Base-by-base conservation (phyloP, 2,329 filamentous ascomycete species). In the Cordyceps farinosa region DNA sequence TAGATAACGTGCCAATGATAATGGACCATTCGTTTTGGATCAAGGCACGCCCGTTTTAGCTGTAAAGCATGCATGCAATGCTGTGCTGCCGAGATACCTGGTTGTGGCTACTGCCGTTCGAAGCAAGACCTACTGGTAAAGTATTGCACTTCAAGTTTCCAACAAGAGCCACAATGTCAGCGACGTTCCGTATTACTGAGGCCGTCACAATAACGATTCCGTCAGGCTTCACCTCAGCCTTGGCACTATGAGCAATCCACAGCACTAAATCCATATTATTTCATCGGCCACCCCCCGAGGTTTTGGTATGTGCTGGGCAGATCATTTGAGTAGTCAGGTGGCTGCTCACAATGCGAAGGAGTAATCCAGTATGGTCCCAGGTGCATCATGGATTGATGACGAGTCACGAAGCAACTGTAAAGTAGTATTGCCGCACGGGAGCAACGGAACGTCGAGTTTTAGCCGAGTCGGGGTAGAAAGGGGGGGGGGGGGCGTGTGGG, bases 381-480 rank as follows among this genome's bases (percentile, higher is more conserved):
- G 53, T 13, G 40, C 7, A 50, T 13, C 27, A 32, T 32, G 40
- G 53, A 11, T 34, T 47, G 42, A 42, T 60, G 57, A 60, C 57
- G 57, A 60, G 57, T 60, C 57, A 60, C 47, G 55, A 48, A 32
- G 52, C 51, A 17, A 32, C 29, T 51, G 22, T 22, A 22, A 48
- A 48, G 45, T 53, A 38, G 32, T 22, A 27, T 32, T 11, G 51
- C 56, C 15, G n/a, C 29, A 44, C 58, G 47, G 58, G 38, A 61
- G 48, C 58, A 40, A 45, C 58, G 58, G 58, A 61, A 61, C 38
- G 48, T 61, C 58, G 38, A 61, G 48, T 47, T 27, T 45, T 61
- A 61, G 58, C 48, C 58, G 58, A 61, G 58, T 61, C 30, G 38
- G 58, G 48, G 48, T 45, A 53, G 29, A 59, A 13, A 22, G 22